phyloP scores from a whole-genome alignment of 2,329 filamentous ascomycete genomes.

The Xylaria digitata region DNA sequence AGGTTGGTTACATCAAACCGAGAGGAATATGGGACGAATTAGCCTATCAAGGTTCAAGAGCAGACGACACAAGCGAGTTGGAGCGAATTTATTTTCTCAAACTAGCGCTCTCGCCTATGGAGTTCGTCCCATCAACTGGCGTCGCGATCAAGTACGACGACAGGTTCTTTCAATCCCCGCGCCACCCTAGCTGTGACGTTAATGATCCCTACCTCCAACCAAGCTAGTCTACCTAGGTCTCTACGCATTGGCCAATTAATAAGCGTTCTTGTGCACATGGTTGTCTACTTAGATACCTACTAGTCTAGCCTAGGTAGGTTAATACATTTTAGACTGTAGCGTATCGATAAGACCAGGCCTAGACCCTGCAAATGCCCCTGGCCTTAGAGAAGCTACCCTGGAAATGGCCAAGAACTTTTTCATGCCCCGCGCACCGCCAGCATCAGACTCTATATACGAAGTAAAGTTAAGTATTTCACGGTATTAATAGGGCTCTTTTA shows the following conservation, averaged over 20 bases:
- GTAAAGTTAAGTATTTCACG: background rate
- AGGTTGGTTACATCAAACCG: constrained; percentile 15
- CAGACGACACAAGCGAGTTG: background rate
- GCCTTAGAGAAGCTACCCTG: constrained; percentile 53
- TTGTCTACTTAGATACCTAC: background rate
- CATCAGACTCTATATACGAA: no score
- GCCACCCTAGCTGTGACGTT: constrained; percentile 6
- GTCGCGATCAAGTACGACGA: background rate
- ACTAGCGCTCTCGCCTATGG: background rate
- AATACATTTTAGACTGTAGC: no score
- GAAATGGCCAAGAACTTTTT: constrained; percentile 17
- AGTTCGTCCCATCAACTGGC: background rate
- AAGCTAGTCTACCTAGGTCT: no score
- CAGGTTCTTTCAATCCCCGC: background rate
- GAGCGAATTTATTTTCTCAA: background rate
- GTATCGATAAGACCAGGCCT: background rate
- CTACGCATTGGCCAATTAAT: constrained; percentile 55
- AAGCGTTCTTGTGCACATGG: constrained; percentile 58
- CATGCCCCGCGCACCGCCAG: constrained; percentile 25
- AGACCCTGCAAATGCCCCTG: constrained; percentile 49
- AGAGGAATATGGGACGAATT: background rate
- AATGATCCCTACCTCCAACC: background rate
- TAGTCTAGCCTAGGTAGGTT: background rate
- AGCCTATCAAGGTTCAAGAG: background rate
- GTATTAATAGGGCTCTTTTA: background rate